Conservation (phyloP, 495 filamentous ascomycete genomes). For the Neurospora discreta region DNA sequence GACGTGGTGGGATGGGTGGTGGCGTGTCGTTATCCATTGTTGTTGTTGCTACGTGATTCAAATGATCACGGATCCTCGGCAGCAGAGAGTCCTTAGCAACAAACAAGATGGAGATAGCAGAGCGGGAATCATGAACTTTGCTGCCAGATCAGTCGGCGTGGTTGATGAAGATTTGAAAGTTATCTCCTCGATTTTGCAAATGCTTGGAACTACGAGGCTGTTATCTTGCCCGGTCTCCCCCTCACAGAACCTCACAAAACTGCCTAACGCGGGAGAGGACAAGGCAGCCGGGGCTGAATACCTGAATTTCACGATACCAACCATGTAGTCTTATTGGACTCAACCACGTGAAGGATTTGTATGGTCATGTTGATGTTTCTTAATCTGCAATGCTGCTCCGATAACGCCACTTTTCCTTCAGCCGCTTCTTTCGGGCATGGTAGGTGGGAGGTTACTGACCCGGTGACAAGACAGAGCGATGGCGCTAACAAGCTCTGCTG, state of each 20-base stretch:
- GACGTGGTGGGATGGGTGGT: not conserved
- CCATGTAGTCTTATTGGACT: not conserved
- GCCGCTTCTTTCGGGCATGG: not conserved
- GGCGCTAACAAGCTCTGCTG: not conserved
- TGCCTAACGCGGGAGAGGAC: not conserved
- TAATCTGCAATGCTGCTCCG: not conserved
- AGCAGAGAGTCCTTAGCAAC: not conserved
- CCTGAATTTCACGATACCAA: not conserved
- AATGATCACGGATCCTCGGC: not conserved
- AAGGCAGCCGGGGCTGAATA: not conserved
- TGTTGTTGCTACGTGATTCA: not conserved
- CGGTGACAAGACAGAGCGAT: not conserved
- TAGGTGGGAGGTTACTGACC: not conserved
- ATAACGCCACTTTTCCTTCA: not conserved
- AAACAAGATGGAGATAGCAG: not conserved
- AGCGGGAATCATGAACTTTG: not conserved
- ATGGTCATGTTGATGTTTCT: not conserved
- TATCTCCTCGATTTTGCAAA: not conserved
- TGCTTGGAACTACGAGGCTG: not conserved
- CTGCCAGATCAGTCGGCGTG: not conserved
- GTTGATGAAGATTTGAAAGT: not conserved
- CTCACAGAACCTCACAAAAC: not conserved
- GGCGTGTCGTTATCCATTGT: not conserved
- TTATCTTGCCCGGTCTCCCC: not conserved
- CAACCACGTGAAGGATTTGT: not conserved